Evolutionary conservation across 2,329 filamentous ascomycete genomes (phyloP).

Genomic region (Scedosporium aurantiacum): DNA sequence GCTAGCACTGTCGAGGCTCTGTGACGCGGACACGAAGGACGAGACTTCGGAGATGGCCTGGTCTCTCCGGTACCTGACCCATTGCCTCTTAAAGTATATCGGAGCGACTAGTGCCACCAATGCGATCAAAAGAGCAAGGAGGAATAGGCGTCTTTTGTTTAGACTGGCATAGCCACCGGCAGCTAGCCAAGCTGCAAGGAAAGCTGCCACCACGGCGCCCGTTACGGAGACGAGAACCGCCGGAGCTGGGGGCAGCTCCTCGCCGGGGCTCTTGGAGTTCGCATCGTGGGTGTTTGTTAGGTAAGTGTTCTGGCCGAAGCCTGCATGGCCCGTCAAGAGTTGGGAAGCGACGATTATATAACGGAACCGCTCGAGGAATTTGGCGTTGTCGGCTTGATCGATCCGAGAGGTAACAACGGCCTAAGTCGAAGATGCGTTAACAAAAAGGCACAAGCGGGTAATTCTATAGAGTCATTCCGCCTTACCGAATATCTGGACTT

Average conservation of each 20-base stretch:
- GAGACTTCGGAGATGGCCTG: conserved; percentile 62
- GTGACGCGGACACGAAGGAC: conserved; percentile 59
- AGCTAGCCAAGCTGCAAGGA: conserved; percentile 61
- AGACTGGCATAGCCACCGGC: conserved; percentile 30
- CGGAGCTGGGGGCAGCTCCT: conserved; percentile 22
- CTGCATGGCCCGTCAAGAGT: conserved; percentile 62
- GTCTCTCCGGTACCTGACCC: conserved; percentile 66
- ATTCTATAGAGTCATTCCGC: conserved; percentile 13
- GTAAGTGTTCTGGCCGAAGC: conserved; percentile 20
- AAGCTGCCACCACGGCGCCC: conserved; percentile 57
- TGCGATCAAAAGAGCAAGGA: conserved; percentile 39
- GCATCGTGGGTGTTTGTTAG: conserved; percentile 2
- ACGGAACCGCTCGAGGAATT: conserved; percentile 84
- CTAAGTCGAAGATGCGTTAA: conserved; percentile 27
- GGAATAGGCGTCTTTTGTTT: conserved; percentile 44
- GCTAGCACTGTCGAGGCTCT: conserved; percentile 69
- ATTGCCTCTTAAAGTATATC: conserved; percentile 65
- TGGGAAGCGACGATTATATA: conserved; percentile 91
- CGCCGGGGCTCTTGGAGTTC: background rate
- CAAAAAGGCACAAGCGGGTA: conserved; percentile 10
- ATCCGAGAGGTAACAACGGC: conserved; percentile 61
- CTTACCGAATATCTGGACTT: conserved; percentile 42
- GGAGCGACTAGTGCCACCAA: conserved; percentile 48
- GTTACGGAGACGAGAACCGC: conserved; percentile 44
- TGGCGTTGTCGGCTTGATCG: conserved; percentile 66